Percentiles rank a stretch among this genome's conserved stretches.
phyloP scores from a whole-genome alignment of 345 rosid genomes.

The Arabis hirsuta region DNA sequence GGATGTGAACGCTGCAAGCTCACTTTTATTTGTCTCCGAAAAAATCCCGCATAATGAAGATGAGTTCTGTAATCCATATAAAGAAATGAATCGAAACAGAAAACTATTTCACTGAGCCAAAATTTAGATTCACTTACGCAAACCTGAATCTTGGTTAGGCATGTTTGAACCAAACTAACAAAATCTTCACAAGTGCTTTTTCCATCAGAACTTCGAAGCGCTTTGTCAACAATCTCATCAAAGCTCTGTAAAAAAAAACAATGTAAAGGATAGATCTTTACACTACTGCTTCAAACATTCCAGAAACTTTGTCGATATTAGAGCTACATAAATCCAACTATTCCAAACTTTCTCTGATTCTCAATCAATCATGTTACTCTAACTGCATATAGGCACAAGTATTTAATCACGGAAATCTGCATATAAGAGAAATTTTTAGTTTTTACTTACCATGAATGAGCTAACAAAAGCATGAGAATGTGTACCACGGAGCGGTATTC shows the following conservation, averaged over 20 bases:
- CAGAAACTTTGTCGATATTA: background rate
- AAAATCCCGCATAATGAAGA: constrained; percentile 56
- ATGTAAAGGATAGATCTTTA: constrained; percentile 24
- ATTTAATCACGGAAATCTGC: background rate
- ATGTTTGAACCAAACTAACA: constrained; percentile 71
- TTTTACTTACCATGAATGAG: constrained; percentile 76
- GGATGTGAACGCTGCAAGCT: constrained; percentile 89
- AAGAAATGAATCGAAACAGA: constrained; percentile 28
- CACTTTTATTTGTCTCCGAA: constrained; percentile 92
- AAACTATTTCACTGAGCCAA: background rate
- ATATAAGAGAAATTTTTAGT: background rate
- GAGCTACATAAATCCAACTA: background rate
- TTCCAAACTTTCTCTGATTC: background rate
- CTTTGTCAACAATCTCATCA: constrained; percentile 81
- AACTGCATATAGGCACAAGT: background rate
- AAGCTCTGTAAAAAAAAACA: constrained; percentile 59
- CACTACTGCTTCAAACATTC: background rate
- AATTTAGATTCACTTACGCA: background rate
- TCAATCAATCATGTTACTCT: background rate
- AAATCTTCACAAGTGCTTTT: constrained; percentile 79
- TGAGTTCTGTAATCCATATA: constrained; percentile 56
- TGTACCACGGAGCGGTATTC: constrained; percentile 91
- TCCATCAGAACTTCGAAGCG: constrained; percentile 66
- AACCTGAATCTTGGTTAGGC: constrained; percentile 86
- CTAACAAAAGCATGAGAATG: constrained; percentile 99